phyloP scores from a whole-genome alignment of 192 early-diverging fungal species.

The Diversispora epigaea region DNA sequence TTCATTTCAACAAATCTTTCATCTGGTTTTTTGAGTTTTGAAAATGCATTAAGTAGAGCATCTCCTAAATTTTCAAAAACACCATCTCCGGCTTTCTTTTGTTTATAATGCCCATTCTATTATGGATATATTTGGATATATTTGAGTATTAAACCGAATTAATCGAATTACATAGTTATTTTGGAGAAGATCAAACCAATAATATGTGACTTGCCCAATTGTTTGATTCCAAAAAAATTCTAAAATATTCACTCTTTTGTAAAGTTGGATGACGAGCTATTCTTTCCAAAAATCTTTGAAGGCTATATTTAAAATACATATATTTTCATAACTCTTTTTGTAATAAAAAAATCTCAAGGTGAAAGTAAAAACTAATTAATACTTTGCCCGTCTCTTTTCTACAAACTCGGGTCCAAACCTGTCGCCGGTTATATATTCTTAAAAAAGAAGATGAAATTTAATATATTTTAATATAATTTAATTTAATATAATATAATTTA shows the following conservation, averaged over 20 bases:
- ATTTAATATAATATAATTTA: background rate
- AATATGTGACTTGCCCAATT: conserved; percentile 59
- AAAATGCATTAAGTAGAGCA: conserved; percentile 82
- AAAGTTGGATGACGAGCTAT: conserved; percentile 79
- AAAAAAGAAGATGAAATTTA: background rate
- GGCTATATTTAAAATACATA: conserved; percentile 38
- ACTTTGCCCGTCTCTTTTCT: conserved; percentile 66
- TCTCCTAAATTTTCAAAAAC: conserved; percentile 86
- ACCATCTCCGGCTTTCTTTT: conserved; percentile 47
- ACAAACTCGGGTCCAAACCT: conserved; percentile 93
- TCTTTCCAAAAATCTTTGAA: conserved; percentile 85
- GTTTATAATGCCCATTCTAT: conserved; percentile 32
- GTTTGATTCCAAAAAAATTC: conserved; percentile 80
- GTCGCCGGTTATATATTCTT: conserved; percentile 94
- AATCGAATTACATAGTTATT: background rate
- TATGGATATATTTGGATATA: too few relatives aligned
- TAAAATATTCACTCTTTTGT: conserved; percentile 65
- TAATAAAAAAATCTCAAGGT: background rate
- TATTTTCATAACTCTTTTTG: background rate
- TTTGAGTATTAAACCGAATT: background rate
- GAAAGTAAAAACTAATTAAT: background rate
- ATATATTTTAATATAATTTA: background rate
- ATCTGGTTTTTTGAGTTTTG: conserved; percentile 87
- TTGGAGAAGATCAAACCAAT: background rate
- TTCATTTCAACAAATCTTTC: conserved; percentile 81